Percentiles rank a stretch among this genome's conserved stretches.
Evolutionary conservation across 495 filamentous ascomycete genomes (phyloP).

Genomic region (Xylaria flabelliformis): DNA sequence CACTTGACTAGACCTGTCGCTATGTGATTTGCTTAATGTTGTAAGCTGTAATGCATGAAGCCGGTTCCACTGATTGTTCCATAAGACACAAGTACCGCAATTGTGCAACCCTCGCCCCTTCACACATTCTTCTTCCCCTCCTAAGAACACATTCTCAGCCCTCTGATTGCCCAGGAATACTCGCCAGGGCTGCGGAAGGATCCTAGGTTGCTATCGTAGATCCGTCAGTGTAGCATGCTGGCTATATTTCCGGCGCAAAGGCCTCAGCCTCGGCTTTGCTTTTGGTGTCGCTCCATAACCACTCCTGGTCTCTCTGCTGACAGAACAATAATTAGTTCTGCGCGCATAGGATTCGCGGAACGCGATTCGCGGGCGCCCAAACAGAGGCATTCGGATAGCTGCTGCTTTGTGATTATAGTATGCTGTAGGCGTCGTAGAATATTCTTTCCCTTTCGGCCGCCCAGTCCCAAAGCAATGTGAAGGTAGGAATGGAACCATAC

Average conservation of each 20-base stretch:
- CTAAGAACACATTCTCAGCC: not conserved
- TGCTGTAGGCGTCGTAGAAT: conserved; percentile 9
- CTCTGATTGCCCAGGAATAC: not conserved
- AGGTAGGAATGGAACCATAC: conserved; percentile 24
- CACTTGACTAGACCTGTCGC: conserved; percentile 24
- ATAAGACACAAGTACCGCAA: conserved; percentile 8
- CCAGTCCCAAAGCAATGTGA: not conserved
- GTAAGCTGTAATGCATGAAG: conserved; percentile 24
- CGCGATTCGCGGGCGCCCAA: conserved; percentile 16
- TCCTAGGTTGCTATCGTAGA: not conserved
- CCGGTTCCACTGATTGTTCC: conserved; percentile 10
- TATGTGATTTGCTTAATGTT: conserved; percentile 26
- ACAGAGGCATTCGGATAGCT: conserved; percentile 13
- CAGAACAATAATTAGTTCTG: conserved; percentile 1
- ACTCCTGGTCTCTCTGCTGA: conserved; percentile 22
- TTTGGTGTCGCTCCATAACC: conserved; percentile 25
- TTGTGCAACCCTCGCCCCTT: conserved; percentile 18
- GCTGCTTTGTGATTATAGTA: conserved; percentile 13
- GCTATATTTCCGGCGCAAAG: conserved; percentile 11
- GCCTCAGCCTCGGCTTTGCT: conserved; percentile 29
- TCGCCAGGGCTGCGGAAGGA: conserved; percentile 1
- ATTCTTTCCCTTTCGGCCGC: conserved; percentile 15
- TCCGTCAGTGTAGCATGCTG: conserved; percentile 11
- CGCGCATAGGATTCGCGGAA: conserved; percentile 17
- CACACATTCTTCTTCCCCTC: not conserved